A percentile compares a stretch with the other conserved stretches of the same genome.
These are phyloP conservation scores for Bodo saltans DNA, from an alignment of 78 protist genomes.

Conservation along the genomic window DNA sequence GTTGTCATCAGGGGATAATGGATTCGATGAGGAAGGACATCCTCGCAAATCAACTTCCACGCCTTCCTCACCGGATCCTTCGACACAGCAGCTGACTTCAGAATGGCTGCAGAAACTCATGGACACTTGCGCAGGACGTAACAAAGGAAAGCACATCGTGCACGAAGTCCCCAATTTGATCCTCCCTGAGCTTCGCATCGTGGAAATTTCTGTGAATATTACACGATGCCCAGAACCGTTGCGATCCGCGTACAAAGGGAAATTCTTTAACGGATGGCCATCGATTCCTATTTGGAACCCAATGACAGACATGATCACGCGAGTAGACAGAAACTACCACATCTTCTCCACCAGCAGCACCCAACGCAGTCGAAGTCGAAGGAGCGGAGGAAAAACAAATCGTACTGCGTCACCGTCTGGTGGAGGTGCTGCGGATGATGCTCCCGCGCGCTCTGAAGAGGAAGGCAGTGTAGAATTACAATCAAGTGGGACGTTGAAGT, in stretches of 20 bases:
- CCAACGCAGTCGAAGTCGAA: background rate
- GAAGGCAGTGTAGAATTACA: too few relatives aligned
- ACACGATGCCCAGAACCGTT: background rate
- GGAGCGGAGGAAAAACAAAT: background rate
- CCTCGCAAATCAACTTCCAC: too few relatives aligned
- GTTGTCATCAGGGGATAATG: too few relatives aligned
- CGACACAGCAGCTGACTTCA: too few relatives aligned
- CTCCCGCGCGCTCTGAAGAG: too few relatives aligned
- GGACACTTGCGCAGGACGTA: too few relatives aligned
- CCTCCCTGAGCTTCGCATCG: background rate
- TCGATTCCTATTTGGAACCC: slow-evolving; percentile 21
- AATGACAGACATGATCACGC: background rate
- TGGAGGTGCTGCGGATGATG: background rate
- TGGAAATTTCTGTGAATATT: background rate
- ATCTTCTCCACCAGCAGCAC: background rate
- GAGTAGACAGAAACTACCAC: background rate
- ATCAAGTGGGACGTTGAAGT: too few relatives aligned
- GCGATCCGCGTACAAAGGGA: background rate
- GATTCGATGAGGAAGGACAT: too few relatives aligned
- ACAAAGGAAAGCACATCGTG: too few relatives aligned
- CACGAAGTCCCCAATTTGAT: too few relatives aligned
- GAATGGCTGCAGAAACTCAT: too few relatives aligned
- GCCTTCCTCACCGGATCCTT: too few relatives aligned
- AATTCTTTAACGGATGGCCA: slow-evolving; percentile 28
- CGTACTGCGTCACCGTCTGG: background rate